Percentiles rank a stretch among this genome's conserved stretches.
Conservation (phyloP, 129 eudicot species). For the Oenanthe sinensis region DNA sequence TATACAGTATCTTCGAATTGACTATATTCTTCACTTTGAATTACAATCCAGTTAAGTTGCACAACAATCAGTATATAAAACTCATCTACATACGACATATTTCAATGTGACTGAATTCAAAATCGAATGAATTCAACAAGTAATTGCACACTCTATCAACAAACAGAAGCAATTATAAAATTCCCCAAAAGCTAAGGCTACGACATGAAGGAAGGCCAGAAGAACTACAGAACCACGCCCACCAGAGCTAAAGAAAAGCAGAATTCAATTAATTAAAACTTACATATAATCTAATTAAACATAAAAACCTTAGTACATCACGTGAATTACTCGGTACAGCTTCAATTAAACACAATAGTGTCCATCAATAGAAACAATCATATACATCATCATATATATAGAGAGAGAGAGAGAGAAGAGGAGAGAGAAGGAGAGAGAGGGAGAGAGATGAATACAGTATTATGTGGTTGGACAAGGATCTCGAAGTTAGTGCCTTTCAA, state of each 20-base stretch:
- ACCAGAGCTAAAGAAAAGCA: background rate
- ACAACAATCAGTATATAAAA: background rate
- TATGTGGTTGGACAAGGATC: constrained; percentile 50
- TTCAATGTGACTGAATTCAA: background rate
- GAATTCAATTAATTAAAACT: background rate
- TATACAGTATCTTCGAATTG: too few relatives aligned
- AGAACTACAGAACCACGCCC: background rate
- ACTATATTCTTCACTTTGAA: background rate
- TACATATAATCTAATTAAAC: background rate
- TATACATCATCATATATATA: too few relatives aligned
- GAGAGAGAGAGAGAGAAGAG: background rate
- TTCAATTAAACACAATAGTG: background rate
- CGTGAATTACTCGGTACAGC: background rate
- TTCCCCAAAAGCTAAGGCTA: background rate
- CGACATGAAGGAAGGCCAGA: background rate
- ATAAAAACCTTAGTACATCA: background rate
- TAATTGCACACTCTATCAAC: background rate
- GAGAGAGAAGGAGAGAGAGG: background rate
- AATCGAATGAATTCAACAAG: background rate
- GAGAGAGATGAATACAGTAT: constrained; percentile 26
- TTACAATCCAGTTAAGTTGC: background rate
- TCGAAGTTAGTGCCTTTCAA: constrained; percentile 56
- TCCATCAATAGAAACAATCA: background rate
- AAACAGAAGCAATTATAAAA: background rate
- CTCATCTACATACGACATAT: background rate